Conservation (phyloP, 129 eudicot species). For the Tagetes erecta region DNA sequence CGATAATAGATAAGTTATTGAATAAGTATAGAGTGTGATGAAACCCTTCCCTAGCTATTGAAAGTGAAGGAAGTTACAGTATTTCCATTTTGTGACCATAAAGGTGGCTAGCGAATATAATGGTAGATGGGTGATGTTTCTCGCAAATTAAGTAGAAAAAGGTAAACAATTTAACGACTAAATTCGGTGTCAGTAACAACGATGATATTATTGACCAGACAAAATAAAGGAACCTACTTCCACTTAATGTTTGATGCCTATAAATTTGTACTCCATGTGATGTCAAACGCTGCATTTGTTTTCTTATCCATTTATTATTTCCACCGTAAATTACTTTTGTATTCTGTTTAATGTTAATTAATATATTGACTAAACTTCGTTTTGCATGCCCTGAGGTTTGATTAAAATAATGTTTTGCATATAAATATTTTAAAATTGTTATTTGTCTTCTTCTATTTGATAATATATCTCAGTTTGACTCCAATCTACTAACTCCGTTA, state of each 20-base stretch:
- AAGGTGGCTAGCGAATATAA: constrained; percentile 13
- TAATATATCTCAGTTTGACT: too few species aligned
- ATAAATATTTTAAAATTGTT: too few species aligned
- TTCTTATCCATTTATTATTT: not conserved
- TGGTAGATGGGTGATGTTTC: constrained; percentile 19
- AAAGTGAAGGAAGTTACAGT: constrained; percentile 23
- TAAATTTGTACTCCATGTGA: constrained; percentile 37
- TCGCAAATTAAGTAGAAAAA: constrained; percentile 4
- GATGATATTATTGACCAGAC: constrained; percentile 27
- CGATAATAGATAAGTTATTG: not conserved
- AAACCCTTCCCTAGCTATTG: not conserved
- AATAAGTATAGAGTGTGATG: constrained; percentile 16
- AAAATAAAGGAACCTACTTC: constrained; percentile 22
- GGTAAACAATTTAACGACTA: constrained; percentile 4
- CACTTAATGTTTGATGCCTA: constrained; percentile 21
- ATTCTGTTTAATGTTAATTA: not conserved
- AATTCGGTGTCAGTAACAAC: constrained; percentile 12
- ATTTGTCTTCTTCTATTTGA: too few species aligned
- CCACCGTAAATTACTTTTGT: constrained; percentile 16
- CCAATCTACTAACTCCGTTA: too few species aligned
- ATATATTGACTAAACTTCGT: too few species aligned
- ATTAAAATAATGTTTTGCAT: too few species aligned
- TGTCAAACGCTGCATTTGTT: constrained; percentile 15
- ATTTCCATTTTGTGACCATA: constrained; percentile 19
- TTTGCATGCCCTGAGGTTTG: too few species aligned